Percentiles rank a stretch among this genome's conserved stretches.
Conservation (phyloP, 768 basidiomycete species). For the Suillus tomentosus region DNA sequence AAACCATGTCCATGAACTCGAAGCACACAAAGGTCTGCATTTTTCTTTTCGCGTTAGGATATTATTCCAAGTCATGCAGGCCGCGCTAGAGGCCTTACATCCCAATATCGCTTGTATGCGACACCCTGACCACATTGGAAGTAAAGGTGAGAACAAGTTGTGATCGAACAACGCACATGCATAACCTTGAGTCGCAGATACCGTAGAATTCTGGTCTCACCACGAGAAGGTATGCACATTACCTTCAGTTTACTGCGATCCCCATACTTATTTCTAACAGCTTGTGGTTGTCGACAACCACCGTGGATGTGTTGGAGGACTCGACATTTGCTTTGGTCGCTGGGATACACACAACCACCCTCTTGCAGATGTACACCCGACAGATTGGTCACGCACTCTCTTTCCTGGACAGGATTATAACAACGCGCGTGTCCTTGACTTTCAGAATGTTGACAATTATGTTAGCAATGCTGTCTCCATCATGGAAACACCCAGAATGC, state of each 20-base stretch:
- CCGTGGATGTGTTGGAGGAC: conserved; percentile 85
- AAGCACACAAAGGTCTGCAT: conserved; percentile 74
- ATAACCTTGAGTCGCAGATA: conserved; percentile 46
- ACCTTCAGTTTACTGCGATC: background rate
- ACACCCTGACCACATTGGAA: conserved; percentile 88
- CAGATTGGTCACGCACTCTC: conserved; percentile 75
- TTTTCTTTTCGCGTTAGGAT: background rate
- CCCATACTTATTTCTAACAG: conserved; percentile 20
- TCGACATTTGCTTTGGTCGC: conserved; percentile 95
- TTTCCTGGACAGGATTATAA: conserved; percentile 97
- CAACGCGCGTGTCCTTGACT: conserved; percentile 84
- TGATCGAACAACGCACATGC: background rate
- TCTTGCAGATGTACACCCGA: conserved; percentile 90
- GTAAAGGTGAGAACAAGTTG: conserved; percentile 49
- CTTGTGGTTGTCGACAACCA: conserved; percentile 89
- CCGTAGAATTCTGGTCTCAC: conserved; percentile 87
- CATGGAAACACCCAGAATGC: conserved; percentile 76
- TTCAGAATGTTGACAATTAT: conserved; percentile 79
- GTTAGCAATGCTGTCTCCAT: conserved; percentile 69
- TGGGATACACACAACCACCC: conserved; percentile 95
- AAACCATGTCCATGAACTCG: conserved; percentile 89
- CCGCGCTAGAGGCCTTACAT: conserved; percentile 78
- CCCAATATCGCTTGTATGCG: conserved; percentile 88
- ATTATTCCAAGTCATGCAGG: conserved; percentile 37
- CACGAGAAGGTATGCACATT: conserved; percentile 67